Base-by-base conservation (phyloP, 2,329 filamentous ascomycete genomes). In the Cladosporium sp. region DNA sequence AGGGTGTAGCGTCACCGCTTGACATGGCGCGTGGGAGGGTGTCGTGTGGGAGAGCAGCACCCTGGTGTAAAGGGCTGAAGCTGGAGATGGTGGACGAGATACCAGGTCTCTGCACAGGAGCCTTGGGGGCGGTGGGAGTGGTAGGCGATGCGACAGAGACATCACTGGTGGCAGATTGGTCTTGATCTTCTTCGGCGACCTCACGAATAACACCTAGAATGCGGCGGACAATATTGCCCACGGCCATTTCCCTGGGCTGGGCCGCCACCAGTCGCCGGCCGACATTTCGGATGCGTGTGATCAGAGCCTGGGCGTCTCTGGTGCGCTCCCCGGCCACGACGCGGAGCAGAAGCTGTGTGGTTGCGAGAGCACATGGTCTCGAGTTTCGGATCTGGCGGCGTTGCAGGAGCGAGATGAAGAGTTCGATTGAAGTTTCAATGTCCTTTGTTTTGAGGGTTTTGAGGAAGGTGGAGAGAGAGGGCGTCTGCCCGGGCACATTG, bases 191-290 rank as follows among this genome's bases (percentile, higher is more conserved):
- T 59, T 88, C 85, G 33, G 88, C 86, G 63, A 97, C 91, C 63
- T 96, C 91, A 45, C 93, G 83, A 57, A 98, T 93, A 56, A 98
- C 78, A 38, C 90, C 88, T 32, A 98, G 75, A 2, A 97, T 87
- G 55, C 93, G 84, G 53, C 91, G 83, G 40, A 96, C 88, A 59
- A 98, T 91, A 64, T 98, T 98, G 46, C 90, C 92, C 38, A 96
- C 89, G 4, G 90, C 88, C 59, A 95, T 84, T 72, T 97, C 93
- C 53, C 86, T 82, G 13, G 92, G 92, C 62, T 95, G 89, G 7
- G 93, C 91, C 49, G 85, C 81, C 30, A 86, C 84, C 38, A 98
- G 77, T 49, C 83, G 81, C 59, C 83, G 79, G 50, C 93, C 93
- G 19, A 92, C 83, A 53, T 83, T 79, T 57, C 87, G 84, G 54